Base-by-base conservation (phyloP, 2,329 filamentous ascomycete genomes). In the Fusarium sp. region DNA sequence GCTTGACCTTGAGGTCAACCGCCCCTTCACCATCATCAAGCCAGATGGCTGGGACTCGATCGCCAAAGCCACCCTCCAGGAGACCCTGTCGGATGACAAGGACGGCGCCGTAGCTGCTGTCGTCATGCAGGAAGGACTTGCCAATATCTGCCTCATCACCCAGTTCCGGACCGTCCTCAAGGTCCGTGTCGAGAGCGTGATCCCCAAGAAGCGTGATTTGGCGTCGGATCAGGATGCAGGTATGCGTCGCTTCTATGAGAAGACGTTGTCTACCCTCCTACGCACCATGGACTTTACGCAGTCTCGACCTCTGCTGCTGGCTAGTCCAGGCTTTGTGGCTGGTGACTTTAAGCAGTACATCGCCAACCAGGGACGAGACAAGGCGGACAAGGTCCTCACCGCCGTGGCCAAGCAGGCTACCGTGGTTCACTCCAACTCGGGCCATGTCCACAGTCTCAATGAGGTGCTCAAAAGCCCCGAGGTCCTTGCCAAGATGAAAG, bases 11-110 rank as follows among this genome's bases (percentile, higher is more conserved):
- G 96, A 98, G 81, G 87, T 98, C 67, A 91, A 97, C 78, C 90
- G 95, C 47, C 92, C 95, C 60, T 98, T 98, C 78, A 96, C 94
- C 8, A 82, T 99, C 9, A 93, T 95, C 85, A 98, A 98, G 84
- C 89, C 90, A 42, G 92, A 83, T 64, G 84, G 95, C 47, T 99
- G 97, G 97, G 97, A 99, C 82, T 95, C 93, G 75, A 91, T 99
- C 13, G 94, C 95, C 5, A 86, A 93, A 57, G 91, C 94, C 68
- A 92, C 94, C 54, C 88, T 99, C 13, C 87, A 90, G 66, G 94
- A 98, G 81, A 93, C 95, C 1, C 88, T 96, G 16, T 92, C 94
- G 77, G 91, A 94, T 76, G 92, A 94, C 74, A 92, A 92, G 79
- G 91, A 93, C 71, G 95, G 95, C 1, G 93, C 96, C 71, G 89